Base-by-base conservation (phyloP, 208 protist genomes). In the Tritrichomonas foetus region DNA sequence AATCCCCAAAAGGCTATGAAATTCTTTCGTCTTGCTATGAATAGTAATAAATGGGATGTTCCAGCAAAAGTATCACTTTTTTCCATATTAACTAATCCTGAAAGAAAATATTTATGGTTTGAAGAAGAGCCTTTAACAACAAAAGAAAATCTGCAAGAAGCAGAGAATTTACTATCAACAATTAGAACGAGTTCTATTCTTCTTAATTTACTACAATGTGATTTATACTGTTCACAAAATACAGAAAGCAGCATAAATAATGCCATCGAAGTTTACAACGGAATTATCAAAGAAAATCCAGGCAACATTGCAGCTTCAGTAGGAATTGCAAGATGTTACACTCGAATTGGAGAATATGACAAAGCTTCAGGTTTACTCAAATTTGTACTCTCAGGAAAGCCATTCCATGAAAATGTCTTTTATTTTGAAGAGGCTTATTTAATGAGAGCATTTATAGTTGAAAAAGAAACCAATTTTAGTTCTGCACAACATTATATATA, bases 341-440 rank as follows among this genome's bases (percentile, higher is more conserved):
- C 44, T 14, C 53, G 47, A 57, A n/a, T 39, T 1, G 78, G 47
- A 39, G 20, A n/a, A 39, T 44, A 39, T 39, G 47, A 89, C 33
- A 14, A 39, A 11, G 78, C 78, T 57, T 22, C 33, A 16, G 47
- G 41, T 0, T 57, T 44, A 20, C 33, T 89, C 11, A 53, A 44
- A 8, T 39, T 9, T 39, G 78, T 89, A 22, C 39, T 89, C 11
- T 27, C 41, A 11, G 47, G 47, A n/a, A 47, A 53, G 0, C 78
- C 78, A 39, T 89, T 89, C 47, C 78, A 89, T 33, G 78, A 89
- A 39, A 89, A 44, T n/a, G 13, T 27, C 20, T 49, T 13, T 22
- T 89, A 61, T 30, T 89, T 89, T 27, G 78, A 89, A 89, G 78
- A 89, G 57, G 27, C 47, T 89, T 89, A 89, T 50, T 61, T 89